Percentiles rank a stretch among this genome's conserved stretches.
These are phyloP conservation scores for Penicillium coprophilum DNA, from an alignment of 495 filamentous ascomycete genomes.

Conservation along the genomic window DNA sequence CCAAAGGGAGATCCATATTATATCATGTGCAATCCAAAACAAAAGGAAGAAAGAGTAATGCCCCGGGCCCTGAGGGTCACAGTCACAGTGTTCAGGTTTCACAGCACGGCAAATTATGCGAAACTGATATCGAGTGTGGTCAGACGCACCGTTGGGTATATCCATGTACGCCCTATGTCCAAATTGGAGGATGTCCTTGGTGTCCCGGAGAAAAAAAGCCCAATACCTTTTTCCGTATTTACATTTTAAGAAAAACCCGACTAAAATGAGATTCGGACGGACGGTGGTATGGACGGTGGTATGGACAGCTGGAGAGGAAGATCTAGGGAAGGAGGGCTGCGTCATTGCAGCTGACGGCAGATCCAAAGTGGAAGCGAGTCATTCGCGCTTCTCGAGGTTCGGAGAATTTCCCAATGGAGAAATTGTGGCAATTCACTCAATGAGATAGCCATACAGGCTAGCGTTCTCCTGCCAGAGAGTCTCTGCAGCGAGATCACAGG, in stretches of 20 bases:
- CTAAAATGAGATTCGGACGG: no score
- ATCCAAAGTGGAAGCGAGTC: neutral
- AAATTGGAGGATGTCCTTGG: neutral
- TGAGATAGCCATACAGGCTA: neutral
- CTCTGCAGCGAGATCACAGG: conserved; percentile 35
- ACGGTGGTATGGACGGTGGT: neutral
- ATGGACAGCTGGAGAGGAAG: neutral
- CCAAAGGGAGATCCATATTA: neutral
- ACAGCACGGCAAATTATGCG: neutral
- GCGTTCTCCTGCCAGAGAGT: conserved; percentile 30
- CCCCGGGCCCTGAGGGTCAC: neutral
- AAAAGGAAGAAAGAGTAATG: neutral
- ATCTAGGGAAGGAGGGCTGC: neutral
- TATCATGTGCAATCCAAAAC: neutral
- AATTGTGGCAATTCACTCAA: neutral
- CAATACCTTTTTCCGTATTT: neutral
- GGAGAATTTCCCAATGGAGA: neutral
- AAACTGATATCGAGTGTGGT: neutral
- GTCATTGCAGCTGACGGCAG: neutral
- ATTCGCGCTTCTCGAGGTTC: neutral
- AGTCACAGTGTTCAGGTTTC: neutral
- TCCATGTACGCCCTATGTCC: neutral
- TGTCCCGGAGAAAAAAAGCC: neutral
- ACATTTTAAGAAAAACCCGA: neutral
- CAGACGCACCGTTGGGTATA: neutral